These are phyloP conservation scores for Ogataea parapolymorpha DNA, from an alignment of 805 yeast genomes.

Conservation along the genomic window DNA sequence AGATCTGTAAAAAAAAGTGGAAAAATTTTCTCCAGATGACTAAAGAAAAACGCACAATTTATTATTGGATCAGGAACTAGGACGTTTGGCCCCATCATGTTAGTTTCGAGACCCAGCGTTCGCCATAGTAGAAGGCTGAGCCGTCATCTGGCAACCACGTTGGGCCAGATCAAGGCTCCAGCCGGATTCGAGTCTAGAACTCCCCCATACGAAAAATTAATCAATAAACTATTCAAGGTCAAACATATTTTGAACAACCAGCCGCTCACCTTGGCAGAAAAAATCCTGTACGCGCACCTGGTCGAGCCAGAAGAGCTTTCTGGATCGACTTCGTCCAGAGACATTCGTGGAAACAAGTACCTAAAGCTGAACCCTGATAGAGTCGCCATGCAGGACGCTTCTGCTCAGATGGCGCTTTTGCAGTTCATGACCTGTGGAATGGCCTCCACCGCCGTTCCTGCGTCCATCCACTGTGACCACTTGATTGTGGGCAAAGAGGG, in stretches of 20 bases:
- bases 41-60: conserved; percentile 6
- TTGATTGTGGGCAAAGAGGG: conserved; percentile 95
- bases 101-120: conserved; percentile 11
- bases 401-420: conserved; percentile 96
- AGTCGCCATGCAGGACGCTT: conserved; percentile 98
- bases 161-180: conserved; percentile 43
- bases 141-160: conserved; percentile 27
- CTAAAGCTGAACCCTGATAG: conserved; percentile 95
- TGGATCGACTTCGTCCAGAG: conserved; percentile 32
- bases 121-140: conserved; percentile 8
- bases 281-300: conserved; percentile 90
- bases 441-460: conserved; percentile 89
- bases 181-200: conserved; percentile 62
- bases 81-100: conserved; percentile 6
- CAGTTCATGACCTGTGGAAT: conserved; percentile 96
- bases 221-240: conserved; percentile 52
- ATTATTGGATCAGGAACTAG: conserved; percentile 9
- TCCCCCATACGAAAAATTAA: conserved; percentile 83
- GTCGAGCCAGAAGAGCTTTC: conserved; percentile 89
- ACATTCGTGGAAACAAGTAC: conserved; percentile 81
- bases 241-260: conserved; percentile 31
- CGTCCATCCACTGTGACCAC: conserved; percentile 97
- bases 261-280: conserved; percentile 94
- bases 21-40: conserved; percentile 15
- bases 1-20: neutral